These are phyloP conservation scores for Postia placenta DNA, from an alignment of 768 basidiomycete genomes.

Conservation along the genomic window DNA sequence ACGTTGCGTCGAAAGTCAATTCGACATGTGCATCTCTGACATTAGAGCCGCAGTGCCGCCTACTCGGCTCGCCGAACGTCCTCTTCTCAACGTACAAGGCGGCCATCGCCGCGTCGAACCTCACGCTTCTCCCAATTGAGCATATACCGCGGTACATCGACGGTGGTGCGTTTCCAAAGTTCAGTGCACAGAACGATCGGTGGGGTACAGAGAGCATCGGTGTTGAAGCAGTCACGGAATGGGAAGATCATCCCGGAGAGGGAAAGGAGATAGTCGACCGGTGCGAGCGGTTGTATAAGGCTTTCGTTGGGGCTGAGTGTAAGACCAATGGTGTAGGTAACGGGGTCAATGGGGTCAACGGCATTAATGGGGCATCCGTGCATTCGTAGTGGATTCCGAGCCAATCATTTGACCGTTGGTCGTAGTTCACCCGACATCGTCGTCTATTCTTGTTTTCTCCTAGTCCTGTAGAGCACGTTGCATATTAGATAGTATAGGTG, in stretches of 20 bases:
- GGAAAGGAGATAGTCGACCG: constrained; percentile 43
- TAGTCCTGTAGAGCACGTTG: too few relatives aligned
- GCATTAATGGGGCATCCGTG: too few relatives aligned
- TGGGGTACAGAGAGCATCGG: constrained; percentile 53
- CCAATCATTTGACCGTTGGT: too few relatives aligned
- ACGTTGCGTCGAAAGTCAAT: constrained; percentile 25
- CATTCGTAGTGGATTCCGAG: too few relatives aligned
- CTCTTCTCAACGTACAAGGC: constrained; percentile 56
- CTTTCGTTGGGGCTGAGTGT: constrained; percentile 25
- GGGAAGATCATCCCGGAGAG: constrained; percentile 43
- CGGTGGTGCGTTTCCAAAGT: constrained; percentile 35
- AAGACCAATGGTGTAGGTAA: too few relatives aligned
- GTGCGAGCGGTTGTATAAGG: constrained; percentile 48
- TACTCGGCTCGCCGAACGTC: constrained; percentile 62
- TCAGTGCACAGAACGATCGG: constrained; percentile 49
- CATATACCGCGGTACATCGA: constrained; percentile 33
- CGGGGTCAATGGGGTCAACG: neutral
- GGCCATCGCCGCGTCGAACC: constrained; percentile 60
- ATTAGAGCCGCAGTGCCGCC: constrained; percentile 68
- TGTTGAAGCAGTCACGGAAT: constrained; percentile 40
- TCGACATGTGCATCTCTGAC: too few relatives aligned
- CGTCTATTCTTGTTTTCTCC: too few relatives aligned
- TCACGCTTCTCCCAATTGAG: constrained; percentile 52
- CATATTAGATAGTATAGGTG: too few relatives aligned
- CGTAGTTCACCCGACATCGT: too few relatives aligned